Evolutionary conservation across 2,329 filamentous ascomycete species (phyloP).

Genomic region (Colletotrichum sp.): DNA sequence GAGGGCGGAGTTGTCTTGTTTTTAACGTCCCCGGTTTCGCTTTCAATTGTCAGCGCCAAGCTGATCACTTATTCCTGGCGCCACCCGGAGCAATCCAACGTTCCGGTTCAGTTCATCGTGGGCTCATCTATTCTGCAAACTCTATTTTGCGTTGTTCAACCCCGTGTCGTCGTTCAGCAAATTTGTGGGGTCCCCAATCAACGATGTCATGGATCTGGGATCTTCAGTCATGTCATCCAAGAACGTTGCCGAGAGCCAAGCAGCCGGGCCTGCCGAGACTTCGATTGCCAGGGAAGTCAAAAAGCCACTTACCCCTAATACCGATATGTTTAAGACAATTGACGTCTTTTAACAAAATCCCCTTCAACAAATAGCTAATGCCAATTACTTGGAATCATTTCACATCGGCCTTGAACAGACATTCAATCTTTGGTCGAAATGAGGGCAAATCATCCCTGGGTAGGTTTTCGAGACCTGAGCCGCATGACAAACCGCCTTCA

Average conservation of each 20-base stretch:
- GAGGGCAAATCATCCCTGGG: background rate
- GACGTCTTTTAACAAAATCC: background rate
- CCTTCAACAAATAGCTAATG: background rate
- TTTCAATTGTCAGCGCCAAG: background rate
- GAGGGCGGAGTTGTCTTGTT: background rate
- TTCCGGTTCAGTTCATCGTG: background rate
- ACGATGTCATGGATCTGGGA: constrained; percentile 4
- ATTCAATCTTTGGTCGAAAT: background rate
- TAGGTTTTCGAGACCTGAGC: background rate
- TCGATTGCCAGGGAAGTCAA: background rate
- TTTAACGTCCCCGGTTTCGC: background rate
- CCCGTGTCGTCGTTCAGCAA: background rate
- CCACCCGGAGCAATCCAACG: background rate
- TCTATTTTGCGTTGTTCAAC: constrained; percentile 1
- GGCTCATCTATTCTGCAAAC: background rate
- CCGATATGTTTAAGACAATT: background rate
- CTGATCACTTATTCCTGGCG: background rate
- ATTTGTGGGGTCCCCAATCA: background rate
- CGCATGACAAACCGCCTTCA: background rate
- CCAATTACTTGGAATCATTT: background rate
- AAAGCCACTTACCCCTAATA: background rate
- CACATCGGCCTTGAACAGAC: no score
- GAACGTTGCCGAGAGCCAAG: background rate
- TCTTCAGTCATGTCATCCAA: background rate
- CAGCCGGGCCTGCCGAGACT: background rate